Base-by-base conservation (phyloP, 2,329 filamentous ascomycete genomes). In the Hypoxylon sp. region DNA sequence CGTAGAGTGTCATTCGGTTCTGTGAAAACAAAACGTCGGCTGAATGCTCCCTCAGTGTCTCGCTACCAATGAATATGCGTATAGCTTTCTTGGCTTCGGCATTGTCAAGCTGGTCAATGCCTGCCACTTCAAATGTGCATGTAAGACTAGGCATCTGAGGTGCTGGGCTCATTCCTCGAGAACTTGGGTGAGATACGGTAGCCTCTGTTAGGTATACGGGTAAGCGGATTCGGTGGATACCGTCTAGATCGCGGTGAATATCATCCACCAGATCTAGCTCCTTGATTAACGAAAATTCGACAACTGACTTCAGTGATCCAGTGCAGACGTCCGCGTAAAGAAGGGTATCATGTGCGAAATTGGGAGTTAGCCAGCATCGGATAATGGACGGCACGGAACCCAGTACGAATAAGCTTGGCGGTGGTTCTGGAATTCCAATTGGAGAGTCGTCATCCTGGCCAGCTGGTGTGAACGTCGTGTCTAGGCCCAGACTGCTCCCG, bases 331-430 rank as follows among this genome's bases (percentile, higher is more conserved):
- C 92, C 25, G 92, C 94, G 68, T 97, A 97, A 4, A 97, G 78
- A 11, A 97, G 80, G 7, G 91, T 88, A 59, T 89, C 87, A 67
- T 96, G 93, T 9, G 91, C 93, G 73, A 96, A 97, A 64, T 90
- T 87, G 25, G 87, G 88, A 17, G 90, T 93, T 62, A 97, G 78
- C 92, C 94, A 97, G 75, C 94, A 99, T 55, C 94, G 88, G 49
- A 97, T 90, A 60, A 99, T 96, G 20, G 91, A 90, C 4, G 94
- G 94, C 4, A 96, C 91, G 5, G 92, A 88, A 8, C 93, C 91
- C 11, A 97, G 78, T 42, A 96, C 82, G 68, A 91, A 91, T 51
- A 97, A 79, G 6, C 91, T 90, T 25, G 91, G 90, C 12, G 92
- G 90, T 30, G 93, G 88, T 30, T 83, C 84, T 17, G 87, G 86